Percentiles rank a stretch among this genome's conserved stretches.
Evolutionary conservation across 140 eudicot species (phyloP).

Genomic region (Cichorium intybus): DNA sequence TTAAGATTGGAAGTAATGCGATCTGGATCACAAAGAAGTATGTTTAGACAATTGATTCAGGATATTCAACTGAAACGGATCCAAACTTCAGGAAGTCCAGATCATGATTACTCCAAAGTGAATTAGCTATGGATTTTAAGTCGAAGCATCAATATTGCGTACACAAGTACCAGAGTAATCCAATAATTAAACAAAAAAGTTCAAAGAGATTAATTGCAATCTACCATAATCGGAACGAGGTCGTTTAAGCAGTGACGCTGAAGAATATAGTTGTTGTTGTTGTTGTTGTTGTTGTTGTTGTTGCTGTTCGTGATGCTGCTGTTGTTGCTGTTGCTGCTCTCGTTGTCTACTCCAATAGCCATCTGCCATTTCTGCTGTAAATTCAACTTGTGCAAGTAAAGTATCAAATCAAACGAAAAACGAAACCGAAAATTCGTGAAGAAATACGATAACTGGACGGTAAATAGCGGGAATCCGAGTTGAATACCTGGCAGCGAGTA

Average conservation of each 20-base stretch:
- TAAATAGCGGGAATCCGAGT: not conserved
- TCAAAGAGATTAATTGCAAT: not conserved
- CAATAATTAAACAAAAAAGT: not conserved
- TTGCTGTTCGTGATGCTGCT: not conserved
- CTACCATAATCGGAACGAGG: slow-evolving; percentile 46
- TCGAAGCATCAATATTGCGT: not conserved
- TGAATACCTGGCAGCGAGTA: not conserved
- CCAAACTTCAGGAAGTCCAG: not conserved
- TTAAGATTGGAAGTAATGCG: no score
- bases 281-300: not conserved
- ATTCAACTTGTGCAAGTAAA: not conserved
- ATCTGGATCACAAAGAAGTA: no score
- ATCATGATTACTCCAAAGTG: not conserved
- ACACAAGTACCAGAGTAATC: not conserved
- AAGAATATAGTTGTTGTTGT: slow-evolving; percentile 6
- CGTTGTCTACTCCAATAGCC: slow-evolving; percentile 32
- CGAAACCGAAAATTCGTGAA: not conserved
- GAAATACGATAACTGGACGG: not conserved
- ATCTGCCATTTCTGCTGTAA: slow-evolving; percentile 36
- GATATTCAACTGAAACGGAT: not conserved
- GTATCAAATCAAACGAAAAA: slow-evolving; percentile 6
- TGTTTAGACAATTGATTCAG: not conserved
- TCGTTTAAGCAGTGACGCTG: slow-evolving; percentile 28
- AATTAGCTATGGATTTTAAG: not conserved
- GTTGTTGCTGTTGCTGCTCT: not conserved